These are phyloP conservation scores for Penicillium vulpinum DNA, from an alignment of 2,329 filamentous ascomycete genomes.

Conservation along the genomic window DNA sequence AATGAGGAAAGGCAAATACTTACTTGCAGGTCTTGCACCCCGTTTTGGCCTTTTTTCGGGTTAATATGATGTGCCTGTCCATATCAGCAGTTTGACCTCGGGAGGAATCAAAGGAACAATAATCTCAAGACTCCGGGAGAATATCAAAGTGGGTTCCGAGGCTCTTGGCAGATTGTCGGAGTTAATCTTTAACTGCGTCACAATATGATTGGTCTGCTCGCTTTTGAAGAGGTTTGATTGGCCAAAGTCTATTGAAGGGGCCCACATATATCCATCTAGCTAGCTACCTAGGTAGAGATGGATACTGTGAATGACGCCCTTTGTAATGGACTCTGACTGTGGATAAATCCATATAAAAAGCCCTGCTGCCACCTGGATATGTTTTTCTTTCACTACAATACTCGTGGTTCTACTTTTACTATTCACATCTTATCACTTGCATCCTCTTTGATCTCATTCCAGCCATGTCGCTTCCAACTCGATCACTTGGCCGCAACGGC, in stretches of 20 bases:
- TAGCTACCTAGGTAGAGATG: no score
- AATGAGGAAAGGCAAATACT: neutral
- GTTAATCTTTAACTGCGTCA: neutral
- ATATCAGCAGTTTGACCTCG: conserved; percentile 24
- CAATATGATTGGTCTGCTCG: conserved; percentile 11
- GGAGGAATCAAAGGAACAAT: neutral
- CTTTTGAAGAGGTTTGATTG: conserved; percentile 7
- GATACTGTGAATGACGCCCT: neutral
- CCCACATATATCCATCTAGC: neutral
- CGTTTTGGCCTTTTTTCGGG: conserved; percentile 23
- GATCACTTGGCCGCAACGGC: conserved; percentile 15
- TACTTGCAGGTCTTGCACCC: conserved; percentile 38
- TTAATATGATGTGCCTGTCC: conserved; percentile 28
- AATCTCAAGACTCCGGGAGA: neutral
- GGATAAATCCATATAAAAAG: conserved; percentile 9
- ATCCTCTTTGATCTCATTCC: neutral
- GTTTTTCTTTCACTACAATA: neutral
- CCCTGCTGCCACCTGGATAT: neutral
- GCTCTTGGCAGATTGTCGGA: neutral
- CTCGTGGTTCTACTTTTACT: neutral
- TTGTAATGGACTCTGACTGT: neutral
- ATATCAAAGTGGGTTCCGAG: neutral
- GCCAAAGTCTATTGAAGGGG: neutral
- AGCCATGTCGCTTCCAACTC: conserved; percentile 8
- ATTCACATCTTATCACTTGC: no score